phyloP scores from a whole-genome alignment of 1,139 yeast species.

The Blastobotrys niveus region DNA sequence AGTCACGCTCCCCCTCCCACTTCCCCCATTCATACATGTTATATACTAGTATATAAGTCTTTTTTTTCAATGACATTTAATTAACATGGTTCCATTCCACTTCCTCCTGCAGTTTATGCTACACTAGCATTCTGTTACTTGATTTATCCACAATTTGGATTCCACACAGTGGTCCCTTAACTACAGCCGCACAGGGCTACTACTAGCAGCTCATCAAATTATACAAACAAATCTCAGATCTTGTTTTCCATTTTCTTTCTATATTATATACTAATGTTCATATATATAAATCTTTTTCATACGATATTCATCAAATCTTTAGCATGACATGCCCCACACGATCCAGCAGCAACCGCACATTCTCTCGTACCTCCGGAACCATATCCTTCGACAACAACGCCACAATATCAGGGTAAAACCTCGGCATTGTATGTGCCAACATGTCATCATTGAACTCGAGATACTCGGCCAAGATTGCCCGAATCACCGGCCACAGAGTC shows the following conservation, averaged over 20 bases:
- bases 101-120: no score
- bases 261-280: background rate
- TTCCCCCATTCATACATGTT: no score
- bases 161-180: no score
- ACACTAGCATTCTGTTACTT: no score
- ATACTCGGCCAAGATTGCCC: slow-evolving; percentile 78
- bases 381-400: slow-evolving; percentile 63
- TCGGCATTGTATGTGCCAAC: slow-evolving; percentile 57
- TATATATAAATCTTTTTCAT: background rate
- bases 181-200: no score
- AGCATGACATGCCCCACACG: slow-evolving; percentile 55
- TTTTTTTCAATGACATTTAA: no score
- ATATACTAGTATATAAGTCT: no score
- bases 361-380: slow-evolving; percentile 61
- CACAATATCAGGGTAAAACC: slow-evolving; percentile 62
- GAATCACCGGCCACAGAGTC: slow-evolving; percentile 89
- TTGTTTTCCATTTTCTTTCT: background rate
- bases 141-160: no score
- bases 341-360: slow-evolving; percentile 58
- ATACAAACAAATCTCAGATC: background rate
- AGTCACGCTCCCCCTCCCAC: no score
- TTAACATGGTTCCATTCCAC: no score
- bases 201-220: no score
- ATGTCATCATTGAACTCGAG: slow-evolving; percentile 71
- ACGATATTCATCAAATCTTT: background rate